phyloP scores from a whole-genome alignment of 768 basidiomycete species.

The Boletus speciosus region DNA sequence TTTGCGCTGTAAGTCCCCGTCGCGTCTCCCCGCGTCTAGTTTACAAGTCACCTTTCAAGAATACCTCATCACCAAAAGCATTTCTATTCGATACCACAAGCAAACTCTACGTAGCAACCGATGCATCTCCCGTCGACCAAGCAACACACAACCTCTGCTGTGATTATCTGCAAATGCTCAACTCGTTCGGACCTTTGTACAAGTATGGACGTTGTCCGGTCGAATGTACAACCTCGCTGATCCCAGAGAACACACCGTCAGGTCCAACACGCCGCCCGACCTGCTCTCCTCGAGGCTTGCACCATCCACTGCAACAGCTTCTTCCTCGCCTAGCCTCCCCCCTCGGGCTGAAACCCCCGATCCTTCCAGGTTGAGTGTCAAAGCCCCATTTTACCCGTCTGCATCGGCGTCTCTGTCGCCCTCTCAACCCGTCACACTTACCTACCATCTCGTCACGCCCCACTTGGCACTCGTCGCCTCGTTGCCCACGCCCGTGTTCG shows the following conservation, averaged over 20 bases:
- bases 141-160: conserved; percentile 86
- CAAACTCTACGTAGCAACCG: conserved; percentile 88
- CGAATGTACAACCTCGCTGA: background rate
- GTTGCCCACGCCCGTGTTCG: conserved; percentile 68
- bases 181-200: conserved; percentile 83
- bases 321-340: background rate
- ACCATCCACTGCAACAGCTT: background rate
- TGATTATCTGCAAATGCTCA: conserved; percentile 86
- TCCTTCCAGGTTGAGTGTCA: conserved; percentile 20
- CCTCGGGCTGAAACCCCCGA: conserved; percentile 4
- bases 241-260: conserved; percentile 1
- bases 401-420: conserved; percentile 62
- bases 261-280: conserved; percentile 19
- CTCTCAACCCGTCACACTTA: conserved; percentile 64
- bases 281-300: conserved; percentile 8
- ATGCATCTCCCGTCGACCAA: conserved; percentile 86
- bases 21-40: background rate
- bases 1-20: conserved; percentile 58
- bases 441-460: conserved; percentile 77
- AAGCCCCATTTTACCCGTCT: conserved; percentile 63
- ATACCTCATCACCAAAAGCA: conserved; percentile 89
- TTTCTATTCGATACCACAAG: conserved; percentile 88
- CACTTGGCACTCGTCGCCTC: conserved; percentile 69
- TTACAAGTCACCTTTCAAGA: conserved; percentile 42
- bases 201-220: conserved; percentile 44